Conservation (phyloP, 257 asterid genomes). For the Craterostigma plantagineum region DNA sequence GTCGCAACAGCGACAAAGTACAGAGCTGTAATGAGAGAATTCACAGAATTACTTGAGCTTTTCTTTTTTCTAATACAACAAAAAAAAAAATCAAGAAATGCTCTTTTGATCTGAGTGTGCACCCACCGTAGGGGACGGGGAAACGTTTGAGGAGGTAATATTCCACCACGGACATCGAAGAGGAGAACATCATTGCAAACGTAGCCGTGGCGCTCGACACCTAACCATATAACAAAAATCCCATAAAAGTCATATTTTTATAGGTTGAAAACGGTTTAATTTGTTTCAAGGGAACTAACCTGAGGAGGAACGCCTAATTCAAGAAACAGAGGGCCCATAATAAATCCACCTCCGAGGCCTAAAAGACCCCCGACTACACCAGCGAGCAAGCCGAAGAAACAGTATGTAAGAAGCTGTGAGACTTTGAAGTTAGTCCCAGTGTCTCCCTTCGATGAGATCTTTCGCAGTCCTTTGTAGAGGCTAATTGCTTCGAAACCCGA, state of each 20-base stretch:
- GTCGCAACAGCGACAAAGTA: constrained; percentile 61
- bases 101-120: neutral
- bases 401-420: constrained; percentile 42
- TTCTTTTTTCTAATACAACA: neutral
- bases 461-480: constrained; percentile 77
- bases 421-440: constrained; percentile 39
- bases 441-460: constrained; percentile 66
- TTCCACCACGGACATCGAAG: constrained; percentile 96
- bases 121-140: constrained; percentile 85
- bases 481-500: constrained; percentile 50
- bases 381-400: constrained; percentile 66
- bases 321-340: constrained; percentile 49
- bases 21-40: constrained; percentile 32
- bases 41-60: neutral
- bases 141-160: constrained; percentile 83
- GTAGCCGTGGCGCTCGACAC: constrained; percentile 99
- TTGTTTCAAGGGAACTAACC: constrained; percentile 15
- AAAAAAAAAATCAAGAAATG: neutral
- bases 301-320: constrained; percentile 59
- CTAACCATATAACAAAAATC: constrained; percentile 13
- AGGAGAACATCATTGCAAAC: constrained; percentile 96
- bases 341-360: constrained; percentile 96
- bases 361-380: constrained; percentile 93
- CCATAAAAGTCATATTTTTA: neutral
- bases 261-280: neutral